Percentiles rank a stretch among this genome's conserved stretches.
Conservation (phyloP, 352 stramenopile genomes). For the Globisporangium cederbergense region DNA sequence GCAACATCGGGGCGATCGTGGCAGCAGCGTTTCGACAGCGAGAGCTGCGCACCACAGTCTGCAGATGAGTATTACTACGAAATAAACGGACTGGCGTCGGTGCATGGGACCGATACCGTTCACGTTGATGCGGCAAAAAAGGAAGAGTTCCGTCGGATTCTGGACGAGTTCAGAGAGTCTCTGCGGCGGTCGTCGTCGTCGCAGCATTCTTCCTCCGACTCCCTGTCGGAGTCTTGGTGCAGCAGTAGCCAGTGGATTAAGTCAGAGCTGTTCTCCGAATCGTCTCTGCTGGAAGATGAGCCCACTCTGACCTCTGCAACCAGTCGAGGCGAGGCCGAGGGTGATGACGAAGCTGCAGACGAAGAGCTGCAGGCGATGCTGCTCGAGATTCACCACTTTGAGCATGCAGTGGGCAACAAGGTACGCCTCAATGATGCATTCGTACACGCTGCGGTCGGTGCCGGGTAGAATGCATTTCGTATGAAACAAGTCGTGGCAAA, state of each 20-base stretch:
- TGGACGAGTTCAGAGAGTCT: conserved; percentile 49
- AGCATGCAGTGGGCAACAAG: background rate
- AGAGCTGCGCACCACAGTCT: background rate
- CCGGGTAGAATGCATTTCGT: too few relatives aligned
- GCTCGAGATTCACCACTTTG: conserved; percentile 26
- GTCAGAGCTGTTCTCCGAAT: background rate
- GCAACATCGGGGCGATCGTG: background rate
- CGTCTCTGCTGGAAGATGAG: background rate
- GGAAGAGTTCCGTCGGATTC: conserved; percentile 37
- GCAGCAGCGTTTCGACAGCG: background rate
- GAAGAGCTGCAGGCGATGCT: conserved; percentile 28
- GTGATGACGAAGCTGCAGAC: conserved; percentile 16
- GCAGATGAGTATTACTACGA: background rate
- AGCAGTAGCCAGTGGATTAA: background rate
- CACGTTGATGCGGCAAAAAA: conserved; percentile 23
- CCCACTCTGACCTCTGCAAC: background rate
- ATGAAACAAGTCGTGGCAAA: too few relatives aligned
- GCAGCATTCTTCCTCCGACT: background rate
- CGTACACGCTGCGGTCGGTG: too few relatives aligned
- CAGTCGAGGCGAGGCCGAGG: background rate
- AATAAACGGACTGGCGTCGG: background rate
- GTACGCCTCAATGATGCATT: background rate
- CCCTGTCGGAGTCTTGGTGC: background rate
- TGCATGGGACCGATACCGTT: background rate
- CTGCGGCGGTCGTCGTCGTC: conserved; percentile 21